A percentile compares a stretch with the other conserved stretches of the same genome.
Conservation (phyloP, 352 stramenopile species). For the Thraustochytrium striatum region DNA sequence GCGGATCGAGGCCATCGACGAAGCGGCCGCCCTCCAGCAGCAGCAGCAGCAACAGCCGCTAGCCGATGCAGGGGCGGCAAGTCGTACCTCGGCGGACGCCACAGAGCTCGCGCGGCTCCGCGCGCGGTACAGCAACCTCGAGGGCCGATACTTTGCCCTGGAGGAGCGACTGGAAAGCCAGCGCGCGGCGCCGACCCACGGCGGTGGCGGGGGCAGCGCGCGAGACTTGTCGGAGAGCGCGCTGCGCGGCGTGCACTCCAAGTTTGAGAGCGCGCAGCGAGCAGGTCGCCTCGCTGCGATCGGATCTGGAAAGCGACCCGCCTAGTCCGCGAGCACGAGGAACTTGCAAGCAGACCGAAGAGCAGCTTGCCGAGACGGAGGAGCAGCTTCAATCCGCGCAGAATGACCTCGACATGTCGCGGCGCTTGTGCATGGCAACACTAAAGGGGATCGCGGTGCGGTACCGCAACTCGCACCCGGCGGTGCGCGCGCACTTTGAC, state of each 20-base stretch:
- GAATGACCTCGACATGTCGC: conserved; percentile 11
- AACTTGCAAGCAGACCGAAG: conserved; percentile 8
- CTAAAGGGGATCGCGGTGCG: conserved; percentile 11
- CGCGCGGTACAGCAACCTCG: neutral
- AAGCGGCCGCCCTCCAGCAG: neutral
- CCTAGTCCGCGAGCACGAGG: conserved; percentile 35
- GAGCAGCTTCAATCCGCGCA: neutral
- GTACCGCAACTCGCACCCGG: neutral
- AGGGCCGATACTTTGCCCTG: neutral
- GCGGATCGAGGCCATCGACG: neutral
- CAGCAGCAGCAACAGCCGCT: neutral
- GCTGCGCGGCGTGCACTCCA: neutral
- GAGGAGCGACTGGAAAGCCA: conserved; percentile 2
- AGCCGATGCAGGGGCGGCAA: neutral
- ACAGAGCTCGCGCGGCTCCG: conserved; percentile 3
- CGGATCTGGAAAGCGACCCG: conserved; percentile 15
- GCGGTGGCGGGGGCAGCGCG: neutral
- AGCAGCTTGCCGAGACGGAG: conserved; percentile 2
- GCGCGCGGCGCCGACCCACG: neutral
- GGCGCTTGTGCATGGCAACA: neutral
- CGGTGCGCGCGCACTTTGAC: neutral
- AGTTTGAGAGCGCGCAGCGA: conserved; percentile 1
- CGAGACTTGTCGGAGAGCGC: neutral
- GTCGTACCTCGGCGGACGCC: neutral
- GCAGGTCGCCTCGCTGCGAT: neutral